Evolutionary conservation across 306 rosid species (phyloP).

Genomic region (Citrullus amarus): DNA sequence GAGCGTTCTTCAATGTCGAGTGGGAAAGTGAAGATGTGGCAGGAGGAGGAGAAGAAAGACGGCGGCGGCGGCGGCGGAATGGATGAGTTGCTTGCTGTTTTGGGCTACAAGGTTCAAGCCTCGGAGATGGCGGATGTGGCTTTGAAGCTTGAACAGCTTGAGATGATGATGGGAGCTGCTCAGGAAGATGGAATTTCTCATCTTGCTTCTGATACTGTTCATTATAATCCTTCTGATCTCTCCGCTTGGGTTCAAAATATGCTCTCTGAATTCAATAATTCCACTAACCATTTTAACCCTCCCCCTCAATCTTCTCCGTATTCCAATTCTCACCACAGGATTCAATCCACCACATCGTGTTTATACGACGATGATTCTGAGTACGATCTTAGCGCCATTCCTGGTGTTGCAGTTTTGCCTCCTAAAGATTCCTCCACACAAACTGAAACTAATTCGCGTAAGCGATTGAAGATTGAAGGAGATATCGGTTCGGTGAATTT

Average conservation of each 20-base stretch:
- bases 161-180: conserved; percentile 63
- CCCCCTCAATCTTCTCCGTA: neutral
- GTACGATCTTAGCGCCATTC: conserved; percentile 72
- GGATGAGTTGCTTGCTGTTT: conserved; percentile 59
- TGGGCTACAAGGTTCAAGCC: conserved; percentile 64
- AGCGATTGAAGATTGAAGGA: conserved; percentile 29
- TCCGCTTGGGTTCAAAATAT: conserved; percentile 67
- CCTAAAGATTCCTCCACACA: neutral
- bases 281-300: neutral
- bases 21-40: conserved; percentile 36
- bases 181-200: conserved; percentile 55
- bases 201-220: conserved; percentile 49
- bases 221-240: conserved; percentile 73
- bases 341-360: conserved; percentile 7
- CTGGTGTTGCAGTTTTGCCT: conserved; percentile 49
- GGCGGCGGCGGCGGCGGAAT: conserved; percentile 23
- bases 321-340: neutral
- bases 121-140: conserved; percentile 82
- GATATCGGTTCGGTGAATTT: neutral
- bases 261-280: conserved; percentile 45
- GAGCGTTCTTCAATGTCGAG: conserved; percentile 19
- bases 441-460: neutral
- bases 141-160: conserved; percentile 57
- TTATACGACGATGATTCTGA: conserved; percentile 46
- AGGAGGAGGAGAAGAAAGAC: conserved; percentile 18